phyloP scores from a whole-genome alignment of 2,329 filamentous ascomycete species.

The Colletotrichum theobromicola region DNA sequence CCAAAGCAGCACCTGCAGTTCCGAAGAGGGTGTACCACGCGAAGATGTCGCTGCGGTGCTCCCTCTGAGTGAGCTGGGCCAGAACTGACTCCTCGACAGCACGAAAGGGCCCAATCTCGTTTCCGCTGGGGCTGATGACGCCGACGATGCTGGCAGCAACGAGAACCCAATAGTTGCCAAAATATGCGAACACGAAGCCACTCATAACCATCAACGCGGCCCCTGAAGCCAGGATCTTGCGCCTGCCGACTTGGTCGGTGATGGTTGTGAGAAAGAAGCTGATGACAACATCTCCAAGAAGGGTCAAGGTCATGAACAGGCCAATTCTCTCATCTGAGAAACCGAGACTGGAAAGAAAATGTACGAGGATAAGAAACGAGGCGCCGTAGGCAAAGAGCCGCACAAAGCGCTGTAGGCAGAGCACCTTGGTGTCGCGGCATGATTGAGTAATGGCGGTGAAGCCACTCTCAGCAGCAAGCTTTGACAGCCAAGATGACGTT shows the following conservation, averaged over 20 bases:
- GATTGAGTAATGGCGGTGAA: slow-evolving; percentile 46
- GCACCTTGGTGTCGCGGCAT: slow-evolving; percentile 57
- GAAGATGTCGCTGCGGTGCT: slow-evolving; percentile 59
- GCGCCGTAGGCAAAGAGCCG: slow-evolving; percentile 68
- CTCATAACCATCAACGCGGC: slow-evolving; percentile 60
- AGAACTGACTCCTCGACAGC: slow-evolving; percentile 67
- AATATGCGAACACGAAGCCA: slow-evolving; percentile 59
- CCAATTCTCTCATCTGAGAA: slow-evolving; percentile 59
- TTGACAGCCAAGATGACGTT: not conserved
- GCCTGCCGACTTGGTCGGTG: slow-evolving; percentile 62
- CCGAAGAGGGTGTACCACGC: slow-evolving; percentile 68
- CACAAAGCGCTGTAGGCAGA: slow-evolving; percentile 63
- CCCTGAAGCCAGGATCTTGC: slow-evolving; percentile 57
- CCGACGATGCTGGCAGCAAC: slow-evolving; percentile 63
- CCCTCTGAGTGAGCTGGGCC: slow-evolving; percentile 56
- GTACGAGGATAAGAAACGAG: slow-evolving; percentile 61
- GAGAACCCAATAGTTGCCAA: slow-evolving; percentile 61
- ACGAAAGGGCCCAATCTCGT: slow-evolving; percentile 68
- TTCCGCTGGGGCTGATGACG: slow-evolving; percentile 66
- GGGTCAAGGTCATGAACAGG: slow-evolving; percentile 69
- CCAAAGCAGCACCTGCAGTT: slow-evolving; percentile 64
- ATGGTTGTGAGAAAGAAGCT: slow-evolving; percentile 64
- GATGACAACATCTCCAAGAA: slow-evolving; percentile 63
- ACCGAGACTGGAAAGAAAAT: slow-evolving; percentile 56
- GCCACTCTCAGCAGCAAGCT: slow-evolving; percentile 44